phyloP scores from a whole-genome alignment of 176 grass and related monocot genomes.

The Dactylis glomerata region DNA sequence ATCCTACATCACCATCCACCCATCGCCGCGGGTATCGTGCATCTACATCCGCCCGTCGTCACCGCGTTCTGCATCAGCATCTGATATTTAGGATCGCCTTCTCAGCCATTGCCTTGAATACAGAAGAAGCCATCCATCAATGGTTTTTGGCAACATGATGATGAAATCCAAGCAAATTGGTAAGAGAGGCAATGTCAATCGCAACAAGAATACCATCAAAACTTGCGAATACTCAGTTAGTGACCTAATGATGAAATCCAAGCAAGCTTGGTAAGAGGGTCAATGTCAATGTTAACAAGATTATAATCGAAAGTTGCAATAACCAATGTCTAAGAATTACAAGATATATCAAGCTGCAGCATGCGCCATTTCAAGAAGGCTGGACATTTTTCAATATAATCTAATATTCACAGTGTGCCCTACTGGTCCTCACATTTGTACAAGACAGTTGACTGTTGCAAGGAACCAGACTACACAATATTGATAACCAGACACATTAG shows the following conservation, averaged over 20 bases:
- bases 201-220: neutral
- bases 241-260: neutral
- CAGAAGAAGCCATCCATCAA: constrained; percentile 27
- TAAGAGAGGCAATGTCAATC: neutral
- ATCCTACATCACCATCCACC: too few species aligned
- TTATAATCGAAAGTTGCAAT: neutral
- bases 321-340: neutral
- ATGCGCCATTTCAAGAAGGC: neutral
- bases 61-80: too few species aligned
- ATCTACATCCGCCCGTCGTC: too few species aligned
- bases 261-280: neutral
- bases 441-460: neutral
- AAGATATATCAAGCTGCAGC: neutral
- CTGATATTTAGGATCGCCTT: too few species aligned
- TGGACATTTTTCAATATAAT: neutral
- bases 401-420: neutral
- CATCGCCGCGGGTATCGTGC: too few species aligned
- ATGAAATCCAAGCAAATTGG: neutral
- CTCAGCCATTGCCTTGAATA: constrained; percentile 49
- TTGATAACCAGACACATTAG: neutral
- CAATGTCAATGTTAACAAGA: neutral
- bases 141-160: too few species aligned
- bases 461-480: neutral
- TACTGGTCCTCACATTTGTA: neutral
- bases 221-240: neutral